A percentile compares a stretch with the other conserved stretches of the same genome.
Conservation (phyloP, 345 rosid species). For the Gossypium longicalyx region DNA sequence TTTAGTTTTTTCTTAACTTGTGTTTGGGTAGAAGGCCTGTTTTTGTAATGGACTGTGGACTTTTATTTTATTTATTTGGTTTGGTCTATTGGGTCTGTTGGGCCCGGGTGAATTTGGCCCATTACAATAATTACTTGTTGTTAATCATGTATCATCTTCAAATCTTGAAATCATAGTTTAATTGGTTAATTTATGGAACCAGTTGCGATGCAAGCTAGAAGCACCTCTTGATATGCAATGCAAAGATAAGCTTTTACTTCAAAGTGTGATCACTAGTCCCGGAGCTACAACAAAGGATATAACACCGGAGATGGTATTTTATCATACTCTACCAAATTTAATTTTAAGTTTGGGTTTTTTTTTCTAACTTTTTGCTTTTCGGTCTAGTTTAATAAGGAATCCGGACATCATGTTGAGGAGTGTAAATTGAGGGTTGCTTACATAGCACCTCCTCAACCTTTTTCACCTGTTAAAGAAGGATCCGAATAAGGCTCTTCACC, state of each 20-base stretch:
- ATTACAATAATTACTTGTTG: background rate
- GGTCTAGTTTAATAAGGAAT: slow-evolving; percentile 56
- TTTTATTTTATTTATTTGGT: no score
- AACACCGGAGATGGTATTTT: slow-evolving; percentile 62
- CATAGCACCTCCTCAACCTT: slow-evolving; percentile 70
- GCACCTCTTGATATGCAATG: slow-evolving; percentile 75
- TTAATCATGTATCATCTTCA: background rate
- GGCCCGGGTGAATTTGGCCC: no score
- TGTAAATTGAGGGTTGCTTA: slow-evolving; percentile 72
- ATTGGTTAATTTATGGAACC: background rate
- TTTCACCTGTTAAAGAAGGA: slow-evolving; percentile 73
- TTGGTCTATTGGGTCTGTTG: no score
- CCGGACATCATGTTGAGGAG: slow-evolving; percentile 61
- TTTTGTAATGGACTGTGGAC: no score
- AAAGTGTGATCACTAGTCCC: slow-evolving; percentile 51
- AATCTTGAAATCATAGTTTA: background rate
- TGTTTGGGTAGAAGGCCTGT: no score
- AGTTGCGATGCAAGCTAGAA: slow-evolving; percentile 96
- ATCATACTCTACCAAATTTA: background rate
- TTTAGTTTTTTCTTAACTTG: no score
- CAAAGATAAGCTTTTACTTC: slow-evolving; percentile 84
- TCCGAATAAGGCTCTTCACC: slow-evolving; percentile 86
- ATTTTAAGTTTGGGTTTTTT: background rate
- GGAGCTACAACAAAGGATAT: slow-evolving; percentile 60
- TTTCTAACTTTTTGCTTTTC: background rate